phyloP scores from a whole-genome alignment of 257 asterid genomes.

The Coffea canephora region DNA sequence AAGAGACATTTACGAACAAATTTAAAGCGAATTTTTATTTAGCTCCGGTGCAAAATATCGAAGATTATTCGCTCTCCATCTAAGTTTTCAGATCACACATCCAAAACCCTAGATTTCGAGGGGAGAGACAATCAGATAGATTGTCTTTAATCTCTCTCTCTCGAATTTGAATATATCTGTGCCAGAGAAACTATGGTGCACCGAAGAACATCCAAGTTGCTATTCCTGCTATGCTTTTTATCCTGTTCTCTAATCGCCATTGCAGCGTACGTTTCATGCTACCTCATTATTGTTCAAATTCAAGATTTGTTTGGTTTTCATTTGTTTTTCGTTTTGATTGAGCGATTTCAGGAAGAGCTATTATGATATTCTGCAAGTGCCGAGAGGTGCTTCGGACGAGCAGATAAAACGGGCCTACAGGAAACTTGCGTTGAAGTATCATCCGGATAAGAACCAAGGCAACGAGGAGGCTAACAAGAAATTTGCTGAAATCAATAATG shows the following conservation, averaged over 20 bases:
- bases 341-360: slow-evolving; percentile 64
- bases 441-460: slow-evolving; percentile 88
- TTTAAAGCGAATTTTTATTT: neutral
- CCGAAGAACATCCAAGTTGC: slow-evolving; percentile 47
- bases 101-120: slow-evolving; percentile 33
- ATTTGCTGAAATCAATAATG: slow-evolving; percentile 91
- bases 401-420: slow-evolving; percentile 91
- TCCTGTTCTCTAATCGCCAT: slow-evolving; percentile 52
- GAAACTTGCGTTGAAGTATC: slow-evolving; percentile 92
- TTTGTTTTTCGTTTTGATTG: neutral
- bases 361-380: slow-evolving; percentile 76
- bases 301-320: neutral
- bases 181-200: slow-evolving; percentile 58
- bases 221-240: slow-evolving; percentile 45
- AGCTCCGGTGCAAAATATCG: neutral
- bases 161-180: slow-evolving; percentile 40
- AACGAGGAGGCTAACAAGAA: slow-evolving; percentile 90
- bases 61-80: neutral
- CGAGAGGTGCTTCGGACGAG: slow-evolving; percentile 80
- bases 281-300: neutral
- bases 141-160: neutral
- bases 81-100: slow-evolving; percentile 15
- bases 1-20: slow-evolving; percentile 18
- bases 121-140: slow-evolving; percentile 4
- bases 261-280: slow-evolving; percentile 65